These are phyloP conservation scores for Colletotrichum sublineola DNA, from an alignment of 2,329 filamentous ascomycete genomes.

Conservation along the genomic window DNA sequence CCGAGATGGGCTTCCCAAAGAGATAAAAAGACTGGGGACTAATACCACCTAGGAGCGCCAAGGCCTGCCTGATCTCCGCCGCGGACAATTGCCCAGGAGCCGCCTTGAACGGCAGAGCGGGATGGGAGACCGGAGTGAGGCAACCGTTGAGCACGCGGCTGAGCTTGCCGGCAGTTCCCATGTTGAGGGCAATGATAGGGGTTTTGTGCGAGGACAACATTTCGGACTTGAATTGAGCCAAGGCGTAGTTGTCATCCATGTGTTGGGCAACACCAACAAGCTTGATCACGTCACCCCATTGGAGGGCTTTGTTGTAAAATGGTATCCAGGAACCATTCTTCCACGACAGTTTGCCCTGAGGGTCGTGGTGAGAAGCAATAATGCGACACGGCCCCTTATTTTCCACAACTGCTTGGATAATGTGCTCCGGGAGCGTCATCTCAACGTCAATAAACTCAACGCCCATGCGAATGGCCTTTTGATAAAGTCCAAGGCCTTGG, in stretches of 20 bases:
- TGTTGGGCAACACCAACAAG: conserved; percentile 84
- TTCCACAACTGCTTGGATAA: conserved; percentile 77
- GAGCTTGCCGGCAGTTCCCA: conserved; percentile 89
- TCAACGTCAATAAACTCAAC: conserved; percentile 95
- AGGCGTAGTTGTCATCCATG: conserved; percentile 87
- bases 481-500: conserved; percentile 82
- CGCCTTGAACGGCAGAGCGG: conserved; percentile 89
- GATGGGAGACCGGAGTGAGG: conserved; percentile 94
- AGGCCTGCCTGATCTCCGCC: conserved; percentile 83
- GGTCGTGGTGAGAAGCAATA: conserved; percentile 97
- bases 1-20: conserved; percentile 86
- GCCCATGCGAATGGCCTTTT: conserved; percentile 82
- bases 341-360: conserved; percentile 84
- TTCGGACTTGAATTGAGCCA: conserved; percentile 84
- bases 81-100: conserved; percentile 95
- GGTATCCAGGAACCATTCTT: conserved; percentile 91
- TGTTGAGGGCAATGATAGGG: conserved; percentile 96
- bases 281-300: conserved; percentile 95
- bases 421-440: conserved; percentile 83
- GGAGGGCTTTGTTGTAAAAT: conserved; percentile 89
- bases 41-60: conserved; percentile 84
- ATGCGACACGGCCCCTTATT: conserved; percentile 81
- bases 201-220: conserved; percentile 79
- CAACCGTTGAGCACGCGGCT: conserved; percentile 92
- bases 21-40: conserved; percentile 83